Evolutionary conservation across 176 grass and related monocot species (phyloP).

Genomic region (Aegilops speltoides): DNA sequence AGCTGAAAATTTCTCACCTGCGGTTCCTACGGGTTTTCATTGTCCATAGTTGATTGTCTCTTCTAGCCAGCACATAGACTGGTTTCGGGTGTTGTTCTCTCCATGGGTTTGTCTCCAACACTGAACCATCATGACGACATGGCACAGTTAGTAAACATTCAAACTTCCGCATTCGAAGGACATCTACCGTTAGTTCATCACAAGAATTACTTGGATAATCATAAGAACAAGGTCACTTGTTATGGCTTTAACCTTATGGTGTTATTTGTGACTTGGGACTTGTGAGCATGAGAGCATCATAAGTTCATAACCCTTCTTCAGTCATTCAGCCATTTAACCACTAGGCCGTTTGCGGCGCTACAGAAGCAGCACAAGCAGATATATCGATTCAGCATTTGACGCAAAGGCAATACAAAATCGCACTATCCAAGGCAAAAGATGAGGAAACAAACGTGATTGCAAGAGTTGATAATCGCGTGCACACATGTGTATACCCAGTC

Average conservation of each 20-base stretch:
- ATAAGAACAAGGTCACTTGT: neutral
- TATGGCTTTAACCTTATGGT: neutral
- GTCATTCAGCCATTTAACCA: neutral
- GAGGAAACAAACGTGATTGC: neutral
- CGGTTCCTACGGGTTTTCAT: conserved; percentile 90
- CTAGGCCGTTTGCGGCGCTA: neutral
- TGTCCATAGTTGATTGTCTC: conserved; percentile 83
- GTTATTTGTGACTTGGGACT: neutral
- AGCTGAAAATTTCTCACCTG: conserved; percentile 42
- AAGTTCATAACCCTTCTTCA: neutral
- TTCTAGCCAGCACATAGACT: conserved; percentile 90
- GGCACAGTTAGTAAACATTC: neutral
- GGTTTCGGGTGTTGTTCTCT: conserved; percentile 89
- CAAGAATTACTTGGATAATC: neutral
- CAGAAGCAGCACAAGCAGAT: neutral
- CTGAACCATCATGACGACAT: conserved; percentile 42
- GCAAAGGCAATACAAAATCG: neutral
- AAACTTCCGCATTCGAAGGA: neutral
- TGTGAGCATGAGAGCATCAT: neutral
- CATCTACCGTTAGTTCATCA: neutral
- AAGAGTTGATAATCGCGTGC: neutral
- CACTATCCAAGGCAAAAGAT: neutral
- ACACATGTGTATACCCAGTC: neutral
- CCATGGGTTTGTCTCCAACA: conserved; percentile 95
- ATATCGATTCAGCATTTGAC: neutral